phyloP scores from a whole-genome alignment of 2,329 filamentous ascomycete genomes.

The Cercospora beticola region DNA sequence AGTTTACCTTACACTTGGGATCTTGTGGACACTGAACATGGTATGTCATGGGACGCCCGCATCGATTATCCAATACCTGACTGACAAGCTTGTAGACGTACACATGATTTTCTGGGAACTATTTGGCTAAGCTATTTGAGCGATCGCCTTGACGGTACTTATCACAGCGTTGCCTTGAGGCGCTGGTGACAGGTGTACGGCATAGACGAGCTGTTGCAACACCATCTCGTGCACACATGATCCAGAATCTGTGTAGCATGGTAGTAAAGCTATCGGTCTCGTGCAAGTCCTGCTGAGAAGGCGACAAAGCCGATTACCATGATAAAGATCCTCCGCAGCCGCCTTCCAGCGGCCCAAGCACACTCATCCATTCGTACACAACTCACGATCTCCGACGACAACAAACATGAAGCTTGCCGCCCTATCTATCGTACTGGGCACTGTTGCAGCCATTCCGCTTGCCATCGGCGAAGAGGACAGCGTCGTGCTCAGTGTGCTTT shows the following conservation, averaged over 20 bases:
- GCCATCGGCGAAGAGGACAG: background rate
- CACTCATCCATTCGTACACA: background rate
- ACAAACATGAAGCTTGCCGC: background rate
- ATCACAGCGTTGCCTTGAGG: background rate
- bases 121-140: background rate
- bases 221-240: background rate
- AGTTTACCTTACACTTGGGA: conserved; percentile 17
- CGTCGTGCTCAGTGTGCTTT: background rate
- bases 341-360: background rate
- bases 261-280: background rate
- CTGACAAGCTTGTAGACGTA: conserved; percentile 10
- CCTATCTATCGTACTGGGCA: background rate
- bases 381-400: background rate
- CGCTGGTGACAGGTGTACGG: background rate
- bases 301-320: background rate
- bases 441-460: background rate
- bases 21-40: conserved; percentile 25
- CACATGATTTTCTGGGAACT: background rate
- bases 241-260: background rate
- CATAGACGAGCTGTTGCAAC: conserved; percentile 12
- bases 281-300: background rate
- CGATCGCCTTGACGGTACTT: background rate
- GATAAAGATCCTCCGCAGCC: background rate
- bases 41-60: conserved; percentile 13
- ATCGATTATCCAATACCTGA: background rate